A percentile compares a stretch with the other conserved stretches of the same genome.
phyloP scores from a whole-genome alignment of 2,329 filamentous ascomycete genomes.

The Fusarium chaquense region DNA sequence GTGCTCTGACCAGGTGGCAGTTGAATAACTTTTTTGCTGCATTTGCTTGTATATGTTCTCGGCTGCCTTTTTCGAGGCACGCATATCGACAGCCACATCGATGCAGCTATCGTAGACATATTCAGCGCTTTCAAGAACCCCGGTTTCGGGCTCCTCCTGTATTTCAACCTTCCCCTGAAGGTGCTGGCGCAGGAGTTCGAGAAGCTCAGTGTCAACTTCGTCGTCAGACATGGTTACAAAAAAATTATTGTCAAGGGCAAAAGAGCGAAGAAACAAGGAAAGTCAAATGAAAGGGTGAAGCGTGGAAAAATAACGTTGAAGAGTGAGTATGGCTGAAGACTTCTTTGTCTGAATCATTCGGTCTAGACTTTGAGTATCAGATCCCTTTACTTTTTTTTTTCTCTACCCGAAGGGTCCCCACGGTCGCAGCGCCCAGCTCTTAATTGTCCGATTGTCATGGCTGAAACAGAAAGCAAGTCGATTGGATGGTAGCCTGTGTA shows the following conservation, averaged over 20 bases:
- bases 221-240: conserved; percentile 80
- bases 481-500: conserved; percentile 1
- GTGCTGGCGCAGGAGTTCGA: conserved; percentile 86
- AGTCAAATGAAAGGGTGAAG: conserved; percentile 5
- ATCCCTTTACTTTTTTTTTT: conserved; percentile 32
- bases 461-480: conserved; percentile 15
- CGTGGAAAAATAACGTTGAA: conserved; percentile 16
- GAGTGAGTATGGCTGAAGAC: conserved; percentile 24
- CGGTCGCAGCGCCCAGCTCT: conserved; percentile 6
- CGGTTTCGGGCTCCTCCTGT: conserved; percentile 76
- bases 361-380: conserved; percentile 34
- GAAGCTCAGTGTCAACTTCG: conserved; percentile 87
- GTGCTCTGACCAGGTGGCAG: conserved; percentile 86
- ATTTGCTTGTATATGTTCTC: conserved; percentile 83
- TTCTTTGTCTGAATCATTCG: conserved; percentile 39
- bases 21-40: conserved; percentile 85
- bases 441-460: conserved; percentile 4
- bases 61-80: conserved; percentile 84
- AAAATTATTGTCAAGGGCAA: background rate
- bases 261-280: background rate
- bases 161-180: conserved; percentile 70
- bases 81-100: conserved; percentile 89
- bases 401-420: conserved; percentile 14
- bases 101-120: conserved; percentile 93
- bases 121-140: conserved; percentile 84